Evolutionary conservation across 139 green algal genomes (phyloP).

Genomic region (Prasinococcaceae sp.): DNA sequence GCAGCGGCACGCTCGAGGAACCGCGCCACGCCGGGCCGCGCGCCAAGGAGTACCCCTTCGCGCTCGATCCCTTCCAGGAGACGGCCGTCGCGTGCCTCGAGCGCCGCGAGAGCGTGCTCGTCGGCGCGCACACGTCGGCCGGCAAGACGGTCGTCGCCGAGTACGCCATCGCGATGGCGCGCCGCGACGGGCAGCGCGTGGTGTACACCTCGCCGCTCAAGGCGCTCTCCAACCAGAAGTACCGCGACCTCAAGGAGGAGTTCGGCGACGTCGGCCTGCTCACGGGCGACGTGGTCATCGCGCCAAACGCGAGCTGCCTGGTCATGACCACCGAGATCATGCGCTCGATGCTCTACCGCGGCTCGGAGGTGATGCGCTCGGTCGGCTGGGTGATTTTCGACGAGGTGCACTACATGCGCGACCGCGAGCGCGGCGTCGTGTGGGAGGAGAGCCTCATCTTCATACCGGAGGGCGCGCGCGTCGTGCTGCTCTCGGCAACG

Average conservation of each 20-base stretch:
- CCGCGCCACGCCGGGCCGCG: conserved; percentile 11
- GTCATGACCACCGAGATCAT: conserved; percentile 99
- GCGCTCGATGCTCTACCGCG: conserved; percentile 48
- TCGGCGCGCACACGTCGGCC: conserved; percentile 61
- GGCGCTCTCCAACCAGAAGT: conserved; percentile 96
- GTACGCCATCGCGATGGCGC: conserved; percentile 69
- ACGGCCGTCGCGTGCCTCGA: conserved; percentile 54
- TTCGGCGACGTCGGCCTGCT: conserved; percentile 76
- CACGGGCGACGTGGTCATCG: conserved; percentile 83
- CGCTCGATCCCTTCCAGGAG: conserved; percentile 66
- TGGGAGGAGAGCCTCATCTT: conserved; percentile 99
- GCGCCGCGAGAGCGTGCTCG: conserved; percentile 30
- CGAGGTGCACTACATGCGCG: conserved; percentile 92
- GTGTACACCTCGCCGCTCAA: conserved; percentile 95
- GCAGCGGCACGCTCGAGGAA: neutral
- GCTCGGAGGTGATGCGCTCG: conserved; percentile 74
- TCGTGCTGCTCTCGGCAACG: conserved; percentile 92
- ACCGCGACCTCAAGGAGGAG: conserved; percentile 66
- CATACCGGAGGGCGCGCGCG: conserved; percentile 48
- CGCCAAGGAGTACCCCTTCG: conserved; percentile 43
- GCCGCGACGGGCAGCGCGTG: conserved; percentile 56
- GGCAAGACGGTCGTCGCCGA: conserved; percentile 69
- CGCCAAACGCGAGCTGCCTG: conserved; percentile 71
- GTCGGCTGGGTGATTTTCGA: conserved; percentile 89
- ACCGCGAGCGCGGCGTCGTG: conserved; percentile 92